Base-by-base conservation (phyloP, 768 basidiomycete genomes). In the Pilatotrama ljubarskyi region DNA sequence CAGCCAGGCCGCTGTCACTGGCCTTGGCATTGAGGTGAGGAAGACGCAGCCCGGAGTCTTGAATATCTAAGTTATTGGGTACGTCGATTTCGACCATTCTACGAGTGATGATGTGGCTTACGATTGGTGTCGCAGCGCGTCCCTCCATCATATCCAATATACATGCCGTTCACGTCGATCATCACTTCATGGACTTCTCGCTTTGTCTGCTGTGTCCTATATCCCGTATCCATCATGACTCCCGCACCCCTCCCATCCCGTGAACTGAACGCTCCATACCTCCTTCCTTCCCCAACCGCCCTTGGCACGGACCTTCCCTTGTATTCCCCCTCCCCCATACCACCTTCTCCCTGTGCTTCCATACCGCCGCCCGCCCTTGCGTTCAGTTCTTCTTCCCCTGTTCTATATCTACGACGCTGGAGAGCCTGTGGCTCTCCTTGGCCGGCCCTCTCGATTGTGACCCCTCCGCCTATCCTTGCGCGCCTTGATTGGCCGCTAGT, bases 41-140 rank as follows among this genome's bases (percentile, higher is more conserved):
- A 62, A 54, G 37, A 41, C 51, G 46, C 61, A 51, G 40, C 18
- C 56, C n/a, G 51, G 50, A 17, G 55, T 63, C 41, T 63, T 63
- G 61, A 53, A 58, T 58, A 58, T 63, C 20, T 63, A 63, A 63
- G 22, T 63, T 63, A 63, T 63, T 58, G 61, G 61, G 61, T 63
- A 26, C 13, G 61, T 55, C 6, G 2, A 13, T 15, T n/a, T 11
- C 0, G 15, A 3, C 13, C 2, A 26, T 32, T 7, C 17, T 3
- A 6, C 2, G 20, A 5, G 9, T 26, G 11, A 11, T 20, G 26
- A 13, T 15, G 20, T 6, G 38, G 52, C 3, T 29, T 18, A 37
- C 36, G 4, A 24, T 22, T 1, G 2, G 22, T n/a, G 5, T 9
- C n/a, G 10, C 36, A 62, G 61, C 61, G 61, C 55, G 51, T 49